Conservation (phyloP, 176 grass and related monocot species). For the Saccharum officinarum region DNA sequence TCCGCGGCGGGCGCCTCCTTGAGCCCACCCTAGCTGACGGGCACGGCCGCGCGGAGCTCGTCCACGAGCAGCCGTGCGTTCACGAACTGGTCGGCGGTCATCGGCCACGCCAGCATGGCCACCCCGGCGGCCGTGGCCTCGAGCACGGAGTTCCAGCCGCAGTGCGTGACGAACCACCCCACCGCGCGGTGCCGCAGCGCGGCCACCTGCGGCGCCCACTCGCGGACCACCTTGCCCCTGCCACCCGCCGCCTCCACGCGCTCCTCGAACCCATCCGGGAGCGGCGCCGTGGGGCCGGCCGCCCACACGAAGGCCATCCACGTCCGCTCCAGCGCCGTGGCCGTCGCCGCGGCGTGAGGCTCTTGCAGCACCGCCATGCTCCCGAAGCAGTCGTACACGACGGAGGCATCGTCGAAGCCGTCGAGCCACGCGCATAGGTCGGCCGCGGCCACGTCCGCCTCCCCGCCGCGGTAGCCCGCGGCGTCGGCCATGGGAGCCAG, state of each 20-base stretch:
- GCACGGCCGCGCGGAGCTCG: not conserved
- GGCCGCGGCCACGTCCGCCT: no score
- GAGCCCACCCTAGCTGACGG: not conserved
- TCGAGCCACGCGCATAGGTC: no score
- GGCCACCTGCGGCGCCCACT: slow-evolving; percentile 5
- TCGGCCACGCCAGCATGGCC: not conserved
- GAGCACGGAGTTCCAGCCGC: slow-evolving; percentile 47
- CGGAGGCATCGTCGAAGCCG: no score
- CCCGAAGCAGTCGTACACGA: slow-evolving; percentile 53
- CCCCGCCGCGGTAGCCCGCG: no score
- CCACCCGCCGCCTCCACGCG: no score
- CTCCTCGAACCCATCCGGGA: no score
- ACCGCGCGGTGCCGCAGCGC: not conserved
- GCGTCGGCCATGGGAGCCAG: no score
- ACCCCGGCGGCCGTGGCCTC: slow-evolving; percentile 13
- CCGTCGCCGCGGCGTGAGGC: no score
- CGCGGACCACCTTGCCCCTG: no score
- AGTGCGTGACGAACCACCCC: slow-evolving; percentile 55
- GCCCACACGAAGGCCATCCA: no score
- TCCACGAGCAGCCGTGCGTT: not conserved
- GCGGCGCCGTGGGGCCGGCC: no score
- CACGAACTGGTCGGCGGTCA: not conserved
- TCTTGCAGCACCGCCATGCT: slow-evolving; percentile 39
- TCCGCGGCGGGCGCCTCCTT: not conserved
- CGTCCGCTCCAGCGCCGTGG: no score